phyloP scores from a whole-genome alignment of 2,329 filamentous ascomycete species.

The Xylaria arbuscula region DNA sequence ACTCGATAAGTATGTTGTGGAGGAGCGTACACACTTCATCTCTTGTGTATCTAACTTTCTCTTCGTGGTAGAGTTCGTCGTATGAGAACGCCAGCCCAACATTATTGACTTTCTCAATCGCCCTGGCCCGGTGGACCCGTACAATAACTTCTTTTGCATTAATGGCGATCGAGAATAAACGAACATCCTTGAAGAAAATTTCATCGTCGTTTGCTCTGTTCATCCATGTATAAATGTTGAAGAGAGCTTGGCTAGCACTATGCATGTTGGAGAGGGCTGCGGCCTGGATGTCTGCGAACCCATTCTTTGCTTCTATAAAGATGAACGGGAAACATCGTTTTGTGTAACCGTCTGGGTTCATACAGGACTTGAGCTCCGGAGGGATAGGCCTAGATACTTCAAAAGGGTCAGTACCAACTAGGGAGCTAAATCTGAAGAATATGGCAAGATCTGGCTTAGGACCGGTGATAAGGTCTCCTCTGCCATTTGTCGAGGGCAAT shows the following conservation, averaged over 20 bases:
- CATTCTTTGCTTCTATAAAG: conserved; percentile 15
- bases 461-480: background rate
- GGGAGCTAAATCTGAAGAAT: conserved; percentile 16
- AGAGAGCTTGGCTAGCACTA: conserved; percentile 20
- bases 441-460: conserved; percentile 25
- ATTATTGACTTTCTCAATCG: background rate
- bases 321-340: conserved; percentile 15
- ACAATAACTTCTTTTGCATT: background rate
- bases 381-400: background rate
- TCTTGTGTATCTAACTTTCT: background rate
- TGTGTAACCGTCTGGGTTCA: background rate
- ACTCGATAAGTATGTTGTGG: conserved; percentile 4
- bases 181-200: conserved; percentile 12
- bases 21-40: conserved; percentile 11
- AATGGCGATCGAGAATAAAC: conserved; percentile 20
- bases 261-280: conserved; percentile 23
- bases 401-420: background rate
- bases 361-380: background rate
- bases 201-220: background rate
- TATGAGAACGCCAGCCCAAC: conserved; percentile 7
- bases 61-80: background rate
- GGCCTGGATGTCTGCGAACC: background rate
- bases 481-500: conserved; percentile 8
- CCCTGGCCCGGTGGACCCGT: background rate
- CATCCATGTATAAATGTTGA: conserved; percentile 22